Conservation (phyloP, 306 rosid species). For the Delonix regia region DNA sequence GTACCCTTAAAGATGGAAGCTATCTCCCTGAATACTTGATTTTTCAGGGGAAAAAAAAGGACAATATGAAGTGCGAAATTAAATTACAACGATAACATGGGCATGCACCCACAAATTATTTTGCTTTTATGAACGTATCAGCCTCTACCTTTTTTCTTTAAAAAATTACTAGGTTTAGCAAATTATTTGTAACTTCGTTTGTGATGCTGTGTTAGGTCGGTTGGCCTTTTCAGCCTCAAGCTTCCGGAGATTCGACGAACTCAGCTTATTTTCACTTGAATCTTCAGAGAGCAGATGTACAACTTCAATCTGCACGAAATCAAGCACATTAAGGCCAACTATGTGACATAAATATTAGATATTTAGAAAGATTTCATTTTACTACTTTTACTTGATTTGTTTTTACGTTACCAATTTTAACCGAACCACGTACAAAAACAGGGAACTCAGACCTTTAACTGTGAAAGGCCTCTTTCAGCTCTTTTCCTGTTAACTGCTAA, state of each 20-base stretch:
- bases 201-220: conserved; percentile 25
- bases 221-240: conserved; percentile 72
- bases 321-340: conserved; percentile 8
- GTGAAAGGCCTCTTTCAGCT: conserved; percentile 74
- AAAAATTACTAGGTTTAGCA: background rate
- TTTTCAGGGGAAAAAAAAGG: background rate
- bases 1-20: background rate
- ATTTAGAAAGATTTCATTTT: background rate
- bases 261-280: conserved; percentile 67
- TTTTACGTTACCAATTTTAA: conserved; percentile 7
- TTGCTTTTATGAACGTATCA: conserved; percentile 2
- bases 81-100: background rate
- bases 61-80: background rate
- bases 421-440: background rate
- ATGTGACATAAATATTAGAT: background rate
- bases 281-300: conserved; percentile 72
- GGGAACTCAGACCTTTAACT: conserved; percentile 65
- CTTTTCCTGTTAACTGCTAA: conserved; percentile 81
- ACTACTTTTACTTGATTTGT: background rate
- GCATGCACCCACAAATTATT: background rate
- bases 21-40: background rate
- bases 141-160: background rate
- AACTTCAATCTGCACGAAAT: conserved; percentile 82
- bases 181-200: conserved; percentile 20
- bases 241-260: conserved; percentile 72